These are phyloP conservation scores for Diaporthe sp. DNA, from an alignment of 2,329 filamentous ascomycete species.

Conservation along the genomic window DNA sequence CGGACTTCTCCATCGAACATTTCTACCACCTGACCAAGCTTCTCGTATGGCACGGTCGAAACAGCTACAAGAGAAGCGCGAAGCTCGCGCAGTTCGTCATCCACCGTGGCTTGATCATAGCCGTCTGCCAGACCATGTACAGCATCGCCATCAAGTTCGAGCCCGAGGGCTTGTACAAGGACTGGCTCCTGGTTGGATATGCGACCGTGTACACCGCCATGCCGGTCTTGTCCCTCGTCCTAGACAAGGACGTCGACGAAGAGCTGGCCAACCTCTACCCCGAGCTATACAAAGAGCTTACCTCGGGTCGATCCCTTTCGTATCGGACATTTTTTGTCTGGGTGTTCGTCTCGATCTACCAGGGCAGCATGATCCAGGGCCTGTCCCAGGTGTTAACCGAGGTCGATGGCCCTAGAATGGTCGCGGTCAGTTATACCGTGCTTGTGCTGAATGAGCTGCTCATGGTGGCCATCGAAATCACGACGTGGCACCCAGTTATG, in stretches of 20 bases:
- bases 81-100: slow-evolving; percentile 99
- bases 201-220: slow-evolving; percentile 95
- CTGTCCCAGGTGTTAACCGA: slow-evolving; percentile 89
- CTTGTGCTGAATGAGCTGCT: slow-evolving; percentile 94
- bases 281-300: slow-evolving; percentile 98
- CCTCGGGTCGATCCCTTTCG: slow-evolving; percentile 85
- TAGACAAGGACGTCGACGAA: slow-evolving; percentile 96
- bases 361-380: slow-evolving; percentile 96
- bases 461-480: slow-evolving; percentile 97
- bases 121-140: slow-evolving; percentile 97
- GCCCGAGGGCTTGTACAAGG: slow-evolving; percentile 93
- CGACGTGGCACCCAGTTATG: slow-evolving; percentile 97
- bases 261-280: slow-evolving; percentile 94
- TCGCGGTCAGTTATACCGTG: slow-evolving; percentile 91
- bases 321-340: slow-evolving; percentile 98
- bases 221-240: slow-evolving; percentile 92
- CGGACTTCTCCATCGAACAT: slow-evolving; percentile 96
- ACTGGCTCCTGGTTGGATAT: slow-evolving; percentile 97
- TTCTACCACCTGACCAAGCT: slow-evolving; percentile 96
- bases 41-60: slow-evolving; percentile 98
- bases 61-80: slow-evolving; percentile 95
- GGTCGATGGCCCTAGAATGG: slow-evolving; percentile 81
- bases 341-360: slow-evolving; percentile 95
- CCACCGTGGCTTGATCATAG: slow-evolving; percentile 94
- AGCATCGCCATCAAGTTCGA: slow-evolving; percentile 94